Base-by-base conservation (phyloP, 495 filamentous ascomycete genomes). In the Talaromyces borbonicus region DNA sequence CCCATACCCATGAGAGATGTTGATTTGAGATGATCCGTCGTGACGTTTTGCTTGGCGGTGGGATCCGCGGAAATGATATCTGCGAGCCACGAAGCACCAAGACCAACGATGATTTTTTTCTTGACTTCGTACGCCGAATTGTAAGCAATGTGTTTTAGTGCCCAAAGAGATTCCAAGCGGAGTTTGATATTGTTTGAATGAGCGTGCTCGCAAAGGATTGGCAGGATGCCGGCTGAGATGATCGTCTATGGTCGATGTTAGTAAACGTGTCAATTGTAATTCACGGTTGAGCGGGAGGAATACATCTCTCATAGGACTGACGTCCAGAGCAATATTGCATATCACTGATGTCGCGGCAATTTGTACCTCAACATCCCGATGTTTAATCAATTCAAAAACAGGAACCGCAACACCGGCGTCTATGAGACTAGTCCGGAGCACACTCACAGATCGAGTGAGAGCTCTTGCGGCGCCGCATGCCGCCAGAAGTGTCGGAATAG, bases 281-380 rank as follows among this genome's bases (percentile, higher is more conserved):
- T 30, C 9, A 41, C 45, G 38, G 20, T 24, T 25, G 49, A 37
- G 19, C 19, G 15, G 1, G 7, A 36, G 35, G 72, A 78, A 67
- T 54, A 90, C 86, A 59, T 84, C 75, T 66, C 84, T 79, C 87
- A 97, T 87, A 8, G 92, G 89, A 52, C 87, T 95, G 55, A 87
- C 85, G 33, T 93, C 85, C 18, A 85, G 65, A 2, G 93, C 72
- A 26, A 97, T 62, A 58, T 98, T 98, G 54, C 82, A 86, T 26
- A 92, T 70, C 0, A 80, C 81, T 14, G 81, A 80, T 0, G 85
- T 88, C 2, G 93, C 89, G 24, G 87, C 85, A 52, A 90, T 81
- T 53, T 90, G 81, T 16, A 97, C 84, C 42, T 92, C 81, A 22
- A 85, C 67, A 56, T 92, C 80, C 11, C 72, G 74, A 60, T 93